These are phyloP conservation scores for Ophiostoma montium DNA, from an alignment of 2,329 filamentous ascomycete genomes.

Conservation along the genomic window DNA sequence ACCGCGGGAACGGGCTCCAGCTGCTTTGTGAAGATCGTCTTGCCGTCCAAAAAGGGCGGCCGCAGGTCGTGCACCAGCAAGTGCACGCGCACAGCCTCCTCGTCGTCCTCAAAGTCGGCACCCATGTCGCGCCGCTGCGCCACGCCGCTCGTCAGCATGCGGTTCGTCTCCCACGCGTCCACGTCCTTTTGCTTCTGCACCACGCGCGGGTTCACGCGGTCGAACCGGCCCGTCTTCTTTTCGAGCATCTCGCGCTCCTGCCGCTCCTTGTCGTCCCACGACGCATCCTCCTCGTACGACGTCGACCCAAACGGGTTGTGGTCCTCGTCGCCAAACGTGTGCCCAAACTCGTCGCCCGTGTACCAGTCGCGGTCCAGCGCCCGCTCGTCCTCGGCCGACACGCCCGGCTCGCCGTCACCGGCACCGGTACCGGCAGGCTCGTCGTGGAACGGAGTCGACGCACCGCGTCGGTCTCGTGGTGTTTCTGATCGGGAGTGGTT, in stretches of 20 bases:
- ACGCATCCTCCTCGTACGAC: conserved; percentile 55
- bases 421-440: conserved; percentile 47
- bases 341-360: conserved; percentile 65
- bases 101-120: conserved; percentile 75
- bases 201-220: conserved; percentile 55
- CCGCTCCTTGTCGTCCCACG: conserved; percentile 56
- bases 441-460: conserved; percentile 32
- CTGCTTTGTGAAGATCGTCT: conserved; percentile 95
- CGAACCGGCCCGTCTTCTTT: conserved; percentile 60
- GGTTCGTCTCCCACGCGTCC: conserved; percentile 96
- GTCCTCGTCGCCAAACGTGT: conserved; percentile 79
- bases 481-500: conserved; percentile 12
- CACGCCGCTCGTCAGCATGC: conserved; percentile 92
- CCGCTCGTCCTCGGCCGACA: conserved; percentile 53
- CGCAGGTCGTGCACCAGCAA: conserved; percentile 85
- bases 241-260: conserved; percentile 60
- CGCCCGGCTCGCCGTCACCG: conserved; percentile 40
- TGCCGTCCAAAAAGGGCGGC: conserved; percentile 87
- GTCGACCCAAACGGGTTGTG: conserved; percentile 83
- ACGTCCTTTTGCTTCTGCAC: conserved; percentile 86
- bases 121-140: conserved; percentile 76
- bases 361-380: conserved; percentile 90
- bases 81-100: conserved; percentile 80
- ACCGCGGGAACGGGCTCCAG: conserved; percentile 89
- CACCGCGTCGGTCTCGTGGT: conserved; percentile 10